A percentile compares a stretch with the other conserved stretches of the same genome.
Conservation (phyloP, 768 basidiomycete genomes). For the Lentinula sp. region DNA sequence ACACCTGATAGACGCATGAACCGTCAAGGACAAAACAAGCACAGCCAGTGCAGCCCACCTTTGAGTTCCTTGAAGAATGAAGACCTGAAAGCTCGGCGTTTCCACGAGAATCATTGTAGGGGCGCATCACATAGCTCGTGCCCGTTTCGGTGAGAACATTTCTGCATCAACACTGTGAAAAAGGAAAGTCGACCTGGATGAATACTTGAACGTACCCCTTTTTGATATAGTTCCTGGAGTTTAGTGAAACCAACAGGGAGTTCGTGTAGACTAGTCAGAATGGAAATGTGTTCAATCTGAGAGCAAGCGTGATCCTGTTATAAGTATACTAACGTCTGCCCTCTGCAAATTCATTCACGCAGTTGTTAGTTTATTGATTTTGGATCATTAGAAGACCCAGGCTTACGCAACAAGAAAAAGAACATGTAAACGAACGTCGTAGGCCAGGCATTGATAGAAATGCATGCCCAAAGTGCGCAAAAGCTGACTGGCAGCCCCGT, state of each 20-base stretch:
- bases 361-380: neutral
- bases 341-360: neutral
- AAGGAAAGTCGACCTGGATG: neutral
- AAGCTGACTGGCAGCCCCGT: slow-evolving; percentile 4
- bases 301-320: neutral
- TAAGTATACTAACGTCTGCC: neutral
- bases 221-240: neutral
- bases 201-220: neutral
- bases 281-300: neutral
- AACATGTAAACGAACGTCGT: slow-evolving; percentile 5
- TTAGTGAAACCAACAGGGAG: slow-evolving; percentile 1
- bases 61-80: neutral
- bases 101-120: neutral
- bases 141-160: neutral
- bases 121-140: neutral
- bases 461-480: slow-evolving; percentile 5
- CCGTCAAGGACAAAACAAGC: neutral
- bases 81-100: neutral
- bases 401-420: slow-evolving; percentile 2
- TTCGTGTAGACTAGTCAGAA: slow-evolving; percentile 3
- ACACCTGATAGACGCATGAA: neutral
- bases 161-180: neutral
- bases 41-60: neutral
- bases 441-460: slow-evolving; percentile 6
- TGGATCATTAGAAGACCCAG: neutral